Evolutionary conservation across 257 asterid species (phyloP).

Genomic region (Striga asiatica): DNA sequence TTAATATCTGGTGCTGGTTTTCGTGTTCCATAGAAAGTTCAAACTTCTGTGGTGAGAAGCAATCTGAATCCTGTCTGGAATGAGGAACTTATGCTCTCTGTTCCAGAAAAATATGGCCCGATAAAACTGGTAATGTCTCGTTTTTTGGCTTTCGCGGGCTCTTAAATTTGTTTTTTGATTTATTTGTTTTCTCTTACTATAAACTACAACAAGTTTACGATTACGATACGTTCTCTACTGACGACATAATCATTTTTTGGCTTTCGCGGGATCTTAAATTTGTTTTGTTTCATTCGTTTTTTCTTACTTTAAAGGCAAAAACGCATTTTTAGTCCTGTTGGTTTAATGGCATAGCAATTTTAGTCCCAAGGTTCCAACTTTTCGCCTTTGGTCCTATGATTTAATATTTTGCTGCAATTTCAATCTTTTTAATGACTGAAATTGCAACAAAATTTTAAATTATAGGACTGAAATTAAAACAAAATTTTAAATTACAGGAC

Average conservation of each 20-base stretch:
- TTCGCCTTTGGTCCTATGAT: too few relatives aligned
- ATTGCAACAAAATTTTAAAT: too few relatives aligned
- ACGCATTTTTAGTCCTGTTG: too few relatives aligned
- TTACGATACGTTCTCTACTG: not conserved
- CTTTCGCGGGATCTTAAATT: too few relatives aligned
- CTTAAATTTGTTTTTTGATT: too few relatives aligned
- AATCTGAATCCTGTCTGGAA: slow-evolving; percentile 93
- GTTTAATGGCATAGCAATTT: too few relatives aligned
- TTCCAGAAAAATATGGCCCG: slow-evolving; percentile 71
- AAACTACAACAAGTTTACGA: not conserved
- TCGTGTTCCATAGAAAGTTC: slow-evolving; percentile 53
- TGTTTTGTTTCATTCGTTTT: not conserved
- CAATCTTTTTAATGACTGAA: too few relatives aligned
- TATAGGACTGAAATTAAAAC: too few relatives aligned
- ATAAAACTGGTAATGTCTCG: slow-evolving; percentile 58
- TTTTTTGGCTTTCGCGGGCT: not conserved
- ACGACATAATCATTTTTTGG: too few relatives aligned
- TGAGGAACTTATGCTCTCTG: slow-evolving; percentile 90
- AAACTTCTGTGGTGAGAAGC: slow-evolving; percentile 66
- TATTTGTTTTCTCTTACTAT: not conserved
- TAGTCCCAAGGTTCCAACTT: too few relatives aligned
- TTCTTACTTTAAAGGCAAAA: not conserved
- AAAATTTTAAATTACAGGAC: too few relatives aligned
- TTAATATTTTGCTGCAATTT: not conserved
- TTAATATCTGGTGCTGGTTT: slow-evolving; percentile 13